Conservation (phyloP, 2,329 filamentous ascomycete species). For the Diaporthe amygdali region DNA sequence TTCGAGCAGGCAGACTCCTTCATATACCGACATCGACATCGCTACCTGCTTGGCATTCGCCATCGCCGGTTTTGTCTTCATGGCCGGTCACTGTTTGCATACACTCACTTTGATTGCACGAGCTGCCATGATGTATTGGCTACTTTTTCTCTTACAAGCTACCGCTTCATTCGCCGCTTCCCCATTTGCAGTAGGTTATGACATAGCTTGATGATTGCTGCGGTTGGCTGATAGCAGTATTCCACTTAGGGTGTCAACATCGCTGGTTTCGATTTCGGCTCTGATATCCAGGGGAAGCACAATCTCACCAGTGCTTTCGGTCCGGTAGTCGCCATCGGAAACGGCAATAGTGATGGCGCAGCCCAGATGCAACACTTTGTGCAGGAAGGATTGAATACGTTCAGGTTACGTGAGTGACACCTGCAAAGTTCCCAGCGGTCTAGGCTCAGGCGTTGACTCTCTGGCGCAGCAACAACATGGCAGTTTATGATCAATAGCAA, state of each 20-base stretch:
- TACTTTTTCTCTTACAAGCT: background rate
- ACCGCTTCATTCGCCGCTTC: background rate
- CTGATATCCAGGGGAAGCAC: slow-evolving; percentile 46
- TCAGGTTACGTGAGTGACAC: slow-evolving; percentile 43
- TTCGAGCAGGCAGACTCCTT: background rate
- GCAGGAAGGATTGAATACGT: slow-evolving; percentile 60
- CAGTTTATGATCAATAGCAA: slow-evolving; percentile 62
- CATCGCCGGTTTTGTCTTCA: no score
- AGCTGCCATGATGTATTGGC: background rate
- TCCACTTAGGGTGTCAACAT: slow-evolving; percentile 43
- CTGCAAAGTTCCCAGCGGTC: background rate
- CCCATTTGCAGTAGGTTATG: slow-evolving; percentile 6
- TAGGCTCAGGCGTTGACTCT: background rate
- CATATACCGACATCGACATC: background rate
- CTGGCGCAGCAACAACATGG: slow-evolving; percentile 51
- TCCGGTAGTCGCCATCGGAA: slow-evolving; percentile 35
- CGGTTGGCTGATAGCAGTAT: background rate
- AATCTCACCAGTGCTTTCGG: slow-evolving; percentile 35
- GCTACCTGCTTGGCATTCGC: background rate
- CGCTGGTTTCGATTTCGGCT: slow-evolving; percentile 54
- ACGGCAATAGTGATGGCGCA: slow-evolving; percentile 39
- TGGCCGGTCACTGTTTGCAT: background rate
- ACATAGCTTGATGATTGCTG: background rate
- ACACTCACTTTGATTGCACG: background rate
- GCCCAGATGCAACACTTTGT: slow-evolving; percentile 64